These are phyloP conservation scores for Salinomyces thailandicus DNA, from an alignment of 2,329 filamentous ascomycete species.

Conservation along the genomic window DNA sequence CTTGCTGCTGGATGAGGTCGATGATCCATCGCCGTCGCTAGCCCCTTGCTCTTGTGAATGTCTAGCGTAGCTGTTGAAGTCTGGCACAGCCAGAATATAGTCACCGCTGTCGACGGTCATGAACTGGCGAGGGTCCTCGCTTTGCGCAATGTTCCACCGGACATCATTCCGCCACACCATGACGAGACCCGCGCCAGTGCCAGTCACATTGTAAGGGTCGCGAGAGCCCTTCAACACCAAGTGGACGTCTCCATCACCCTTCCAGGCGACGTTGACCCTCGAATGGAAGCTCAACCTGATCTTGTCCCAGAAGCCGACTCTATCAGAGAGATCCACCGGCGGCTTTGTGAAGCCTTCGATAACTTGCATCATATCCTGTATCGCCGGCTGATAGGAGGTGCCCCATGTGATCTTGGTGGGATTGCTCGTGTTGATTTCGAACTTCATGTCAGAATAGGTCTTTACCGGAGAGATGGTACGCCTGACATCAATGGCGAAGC, in stretches of 20 bases:
- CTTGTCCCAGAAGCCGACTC: conserved; percentile 98
- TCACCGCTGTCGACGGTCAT: conserved; percentile 94
- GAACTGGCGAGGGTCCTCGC: conserved; percentile 81
- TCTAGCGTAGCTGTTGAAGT: conserved; percentile 80
- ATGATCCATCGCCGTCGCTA: conserved; percentile 45
- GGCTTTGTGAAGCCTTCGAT: conserved; percentile 97
- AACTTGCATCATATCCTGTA: conserved; percentile 99
- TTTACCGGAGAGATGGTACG: conserved; percentile 92
- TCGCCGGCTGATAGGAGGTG: conserved; percentile 91
- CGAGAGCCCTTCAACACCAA: conserved; percentile 78
- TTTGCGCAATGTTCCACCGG: conserved; percentile 70
- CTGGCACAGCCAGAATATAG: conserved; percentile 87
- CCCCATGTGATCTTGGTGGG: conserved; percentile 95
- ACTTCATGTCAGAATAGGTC: conserved; percentile 82
- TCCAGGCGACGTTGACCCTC: conserved; percentile 79
- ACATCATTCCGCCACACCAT: conserved; percentile 99
- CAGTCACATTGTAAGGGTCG: conserved; percentile 87
- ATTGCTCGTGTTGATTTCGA: conserved; percentile 87
- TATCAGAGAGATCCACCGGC: conserved; percentile 83
- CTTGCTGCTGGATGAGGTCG: conserved; percentile 53
- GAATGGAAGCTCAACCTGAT: conserved; percentile 91
- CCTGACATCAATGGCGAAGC: conserved; percentile 75
- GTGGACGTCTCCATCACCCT: conserved; percentile 90
- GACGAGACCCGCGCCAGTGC: conserved; percentile 84
- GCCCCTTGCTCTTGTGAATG: conserved; percentile 43